Percentiles rank a stretch among this genome's conserved stretches.
Conservation (phyloP, 2,329 filamentous ascomycete species). For the Talaromyces funiculosus region DNA sequence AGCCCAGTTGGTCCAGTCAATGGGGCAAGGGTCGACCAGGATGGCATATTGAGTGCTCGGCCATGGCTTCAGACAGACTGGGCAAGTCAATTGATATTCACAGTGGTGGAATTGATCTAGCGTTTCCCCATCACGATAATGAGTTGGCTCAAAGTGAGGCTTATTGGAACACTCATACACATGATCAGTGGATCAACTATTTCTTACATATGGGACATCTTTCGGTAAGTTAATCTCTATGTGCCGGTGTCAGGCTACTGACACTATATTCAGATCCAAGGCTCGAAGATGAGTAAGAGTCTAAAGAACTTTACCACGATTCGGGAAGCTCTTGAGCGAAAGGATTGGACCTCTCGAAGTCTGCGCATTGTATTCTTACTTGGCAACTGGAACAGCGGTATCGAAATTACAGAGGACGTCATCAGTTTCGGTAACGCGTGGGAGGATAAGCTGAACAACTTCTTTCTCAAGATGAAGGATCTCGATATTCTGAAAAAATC, state of each 20-base stretch:
- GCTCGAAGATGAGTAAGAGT: conserved; percentile 93
- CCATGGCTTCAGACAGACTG: conserved; percentile 87
- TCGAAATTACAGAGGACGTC: conserved; percentile 84
- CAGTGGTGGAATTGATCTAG: conserved; percentile 84
- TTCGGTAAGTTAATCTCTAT: conserved; percentile 32
- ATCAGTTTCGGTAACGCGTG: conserved; percentile 67
- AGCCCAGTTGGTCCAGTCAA: conserved; percentile 81
- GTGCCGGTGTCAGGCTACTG: neutral
- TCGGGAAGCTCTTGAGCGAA: conserved; percentile 65
- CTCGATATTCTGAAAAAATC: conserved; percentile 27
- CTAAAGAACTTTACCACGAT: conserved; percentile 96
- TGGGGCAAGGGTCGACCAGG: conserved; percentile 87
- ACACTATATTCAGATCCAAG: conserved; percentile 54
- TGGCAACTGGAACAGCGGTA: conserved; percentile 82
- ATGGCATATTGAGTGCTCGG: conserved; percentile 96
- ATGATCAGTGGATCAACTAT: conserved; percentile 82
- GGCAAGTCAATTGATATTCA: conserved; percentile 86
- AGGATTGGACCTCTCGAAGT: conserved; percentile 69
- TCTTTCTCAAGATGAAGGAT: conserved; percentile 57
- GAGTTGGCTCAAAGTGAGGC: conserved; percentile 86
- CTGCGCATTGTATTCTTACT: conserved; percentile 83
- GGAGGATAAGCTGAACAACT: conserved; percentile 73
- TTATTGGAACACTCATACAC: conserved; percentile 55
- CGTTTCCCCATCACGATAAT: conserved; percentile 90
- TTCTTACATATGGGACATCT: conserved; percentile 95